Evolutionary conservation across 208 protist genomes (phyloP), one percentile per base, ranked within the genome.

Genomic region (Endotrypanum monterogeii): DNA sequence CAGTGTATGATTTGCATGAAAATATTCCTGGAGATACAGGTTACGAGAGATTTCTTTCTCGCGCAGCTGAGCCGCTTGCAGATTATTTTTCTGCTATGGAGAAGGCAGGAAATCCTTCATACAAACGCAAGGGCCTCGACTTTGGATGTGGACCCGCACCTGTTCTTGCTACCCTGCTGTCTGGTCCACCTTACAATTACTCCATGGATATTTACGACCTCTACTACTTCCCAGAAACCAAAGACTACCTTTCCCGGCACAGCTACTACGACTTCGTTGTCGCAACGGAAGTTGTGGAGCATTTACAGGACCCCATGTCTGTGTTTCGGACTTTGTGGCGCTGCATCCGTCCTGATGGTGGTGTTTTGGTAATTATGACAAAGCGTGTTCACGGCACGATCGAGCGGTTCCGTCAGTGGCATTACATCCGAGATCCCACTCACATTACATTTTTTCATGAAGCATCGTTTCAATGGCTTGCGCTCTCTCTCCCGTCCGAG

Each of bases 401-500:
- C 7, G 87, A 83, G 12, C 70, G 69, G 32, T 91, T 91, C 55
- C 56, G 70, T 30, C 82, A 82, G 37, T 91, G 87, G 87, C 87
- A 91, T 55, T 91, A 91, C 73, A 88, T 83, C 48, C 77, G 83
- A 0, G 87, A 91, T 54, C 82, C 76, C 0, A 88, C 87, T 1
- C 87, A 91, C 70, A 85, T 91, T 20, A 80, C 65, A 1, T 91
- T 89, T 60, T 88, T 88, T 35, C 61, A 72, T 14, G 74, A 73
- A 9, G 52, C 65, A 2, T 83, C 80, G 0, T 88, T 90, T 28
- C 20, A 41, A 16, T 90, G 83, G 83, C 46, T 90, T 37, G 52
- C 57, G 7, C 7, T 74, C 0, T 18, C 2, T 30, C 70, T 90
- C 0, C 9, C 79, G 5, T 11, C 14, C 1, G 28, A 8, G 0